phyloP scores from a whole-genome alignment of 495 filamentous ascomycete genomes.

The Daldinia bambusicola region DNA sequence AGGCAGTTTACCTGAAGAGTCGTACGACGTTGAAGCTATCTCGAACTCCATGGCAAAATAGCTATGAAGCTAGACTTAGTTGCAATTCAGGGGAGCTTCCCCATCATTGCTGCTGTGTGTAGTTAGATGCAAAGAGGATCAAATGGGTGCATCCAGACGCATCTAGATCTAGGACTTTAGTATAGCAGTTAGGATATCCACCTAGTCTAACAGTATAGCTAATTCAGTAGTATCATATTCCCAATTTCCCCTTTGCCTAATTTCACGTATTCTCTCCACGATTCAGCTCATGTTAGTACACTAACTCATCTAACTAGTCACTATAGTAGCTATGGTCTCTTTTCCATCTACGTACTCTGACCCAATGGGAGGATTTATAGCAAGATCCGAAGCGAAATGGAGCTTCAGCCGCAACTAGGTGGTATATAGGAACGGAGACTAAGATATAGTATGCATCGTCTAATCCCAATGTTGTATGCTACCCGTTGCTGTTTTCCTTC shows the following conservation, averaged over 20 bases:
- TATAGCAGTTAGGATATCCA: background rate
- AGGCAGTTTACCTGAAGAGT: background rate
- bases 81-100: background rate
- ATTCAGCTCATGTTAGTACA: no score
- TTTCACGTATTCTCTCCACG: no score
- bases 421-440: no score
- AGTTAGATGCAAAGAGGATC: background rate
- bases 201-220: background rate
- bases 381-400: background rate
- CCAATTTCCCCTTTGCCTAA: background rate
- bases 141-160: background rate
- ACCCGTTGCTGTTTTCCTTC: background rate
- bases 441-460: background rate
- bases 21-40: background rate
- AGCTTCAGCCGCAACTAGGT: background rate
- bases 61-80: background rate
- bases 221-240: background rate
- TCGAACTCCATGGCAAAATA: background rate
- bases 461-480: background rate
- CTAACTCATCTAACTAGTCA: no score
- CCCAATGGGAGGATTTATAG: background rate
- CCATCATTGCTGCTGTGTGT: background rate
- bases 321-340: no score
- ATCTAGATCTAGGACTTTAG: background rate
- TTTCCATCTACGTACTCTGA: no score